Percentiles rank a stretch among this genome's conserved stretches.
phyloP scores from a whole-genome alignment of 768 basidiomycete species.

The Psilocybe sp. region DNA sequence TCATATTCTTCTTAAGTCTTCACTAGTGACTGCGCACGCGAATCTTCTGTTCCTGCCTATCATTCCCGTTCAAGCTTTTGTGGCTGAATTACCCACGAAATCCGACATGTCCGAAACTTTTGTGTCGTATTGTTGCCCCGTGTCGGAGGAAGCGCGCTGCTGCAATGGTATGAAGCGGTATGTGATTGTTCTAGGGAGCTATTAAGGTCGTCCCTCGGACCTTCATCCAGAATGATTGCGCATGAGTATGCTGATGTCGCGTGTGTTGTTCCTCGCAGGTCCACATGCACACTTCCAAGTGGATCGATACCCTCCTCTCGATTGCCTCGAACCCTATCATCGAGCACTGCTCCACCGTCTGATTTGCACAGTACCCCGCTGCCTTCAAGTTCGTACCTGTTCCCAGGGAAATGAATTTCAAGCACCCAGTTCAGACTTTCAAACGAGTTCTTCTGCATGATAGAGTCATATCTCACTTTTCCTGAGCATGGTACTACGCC shows the following conservation, averaged over 20 bases:
- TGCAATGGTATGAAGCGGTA: conserved; percentile 62
- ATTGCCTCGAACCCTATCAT: conserved; percentile 76
- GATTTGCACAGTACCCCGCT: conserved; percentile 63
- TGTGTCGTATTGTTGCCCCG: conserved; percentile 65
- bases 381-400: conserved; percentile 19
- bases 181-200: conserved; percentile 68
- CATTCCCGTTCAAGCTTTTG: too few species aligned
- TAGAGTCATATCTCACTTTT: too few species aligned
- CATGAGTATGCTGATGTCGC: neutral
- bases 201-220: conserved; percentile 56
- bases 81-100: too few species aligned
- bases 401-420: conserved; percentile 9
- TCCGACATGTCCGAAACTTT: conserved; percentile 57
- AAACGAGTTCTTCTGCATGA: too few species aligned
- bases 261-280: conserved; percentile 46
- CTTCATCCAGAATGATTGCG: neutral
- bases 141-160: conserved; percentile 68
- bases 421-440: too few species aligned
- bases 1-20: too few species aligned
- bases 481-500: too few species aligned
- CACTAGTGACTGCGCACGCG: too few species aligned
- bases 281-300: conserved; percentile 79
- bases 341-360: conserved; percentile 63
- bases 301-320: conserved; percentile 63
- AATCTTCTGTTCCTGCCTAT: too few species aligned